phyloP scores from a whole-genome alignment of 2,329 filamentous ascomycete species.

The Sporothrix luriei region DNA sequence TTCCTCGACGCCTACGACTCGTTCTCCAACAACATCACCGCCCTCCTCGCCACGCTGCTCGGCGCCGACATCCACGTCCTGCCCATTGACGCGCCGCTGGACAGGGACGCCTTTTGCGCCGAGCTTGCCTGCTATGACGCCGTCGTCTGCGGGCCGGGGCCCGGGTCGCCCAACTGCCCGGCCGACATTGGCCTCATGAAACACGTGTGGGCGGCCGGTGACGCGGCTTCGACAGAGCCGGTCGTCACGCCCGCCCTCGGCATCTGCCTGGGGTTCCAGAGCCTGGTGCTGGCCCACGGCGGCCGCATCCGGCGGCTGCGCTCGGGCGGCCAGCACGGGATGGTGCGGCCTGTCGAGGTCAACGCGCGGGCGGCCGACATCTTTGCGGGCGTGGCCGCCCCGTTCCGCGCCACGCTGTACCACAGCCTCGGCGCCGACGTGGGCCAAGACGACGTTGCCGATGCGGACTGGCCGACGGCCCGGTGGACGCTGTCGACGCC shows the following conservation, averaged over 20 bases:
- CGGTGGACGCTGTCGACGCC: constrained; percentile 47
- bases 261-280: constrained; percentile 89
- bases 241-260: constrained; percentile 68
- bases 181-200: constrained; percentile 83
- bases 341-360: constrained; percentile 59
- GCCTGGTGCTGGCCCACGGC: constrained; percentile 69
- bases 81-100: constrained; percentile 66
- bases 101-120: constrained; percentile 49
- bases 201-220: constrained; percentile 68
- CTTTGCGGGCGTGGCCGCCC: constrained; percentile 60
- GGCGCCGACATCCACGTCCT: constrained; percentile 69
- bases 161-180: constrained; percentile 72
- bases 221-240: too few relatives aligned
- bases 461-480: constrained; percentile 43
- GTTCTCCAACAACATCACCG: constrained; percentile 92
- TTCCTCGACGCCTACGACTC: constrained; percentile 97
- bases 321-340: constrained; percentile 75
- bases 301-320: constrained; percentile 62
- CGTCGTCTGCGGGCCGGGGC: constrained; percentile 87
- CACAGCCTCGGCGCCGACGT: constrained; percentile 65
- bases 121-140: constrained; percentile 70
- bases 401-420: constrained; percentile 73
- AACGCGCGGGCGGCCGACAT: constrained; percentile 54
- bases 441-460: constrained; percentile 50
- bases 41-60: constrained; percentile 72